Evolutionary conservation across 257 asterid genomes (phyloP).

Genomic region (Gentiana macrophylla): DNA sequence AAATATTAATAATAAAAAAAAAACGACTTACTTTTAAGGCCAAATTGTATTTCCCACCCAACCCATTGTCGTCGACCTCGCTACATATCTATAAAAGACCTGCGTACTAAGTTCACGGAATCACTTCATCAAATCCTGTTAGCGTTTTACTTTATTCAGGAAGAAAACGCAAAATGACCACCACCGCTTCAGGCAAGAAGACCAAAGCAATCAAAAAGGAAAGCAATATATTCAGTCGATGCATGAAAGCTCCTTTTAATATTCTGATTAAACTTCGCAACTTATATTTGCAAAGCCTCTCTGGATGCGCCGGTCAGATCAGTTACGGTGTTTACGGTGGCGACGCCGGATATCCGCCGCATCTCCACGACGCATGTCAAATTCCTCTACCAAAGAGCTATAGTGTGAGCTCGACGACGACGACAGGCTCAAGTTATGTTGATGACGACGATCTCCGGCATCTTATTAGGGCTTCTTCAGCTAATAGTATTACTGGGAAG

Average conservation of each 20-base stretch:
- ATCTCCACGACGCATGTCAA: no score
- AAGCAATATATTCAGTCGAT: constrained; percentile 1
- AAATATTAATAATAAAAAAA: no score
- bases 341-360: no score
- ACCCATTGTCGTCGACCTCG: no score
- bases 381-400: constrained; percentile 10
- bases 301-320: constrained; percentile 7
- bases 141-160: no score
- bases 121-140: no score
- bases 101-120: no score
- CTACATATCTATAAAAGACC: no score
- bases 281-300: constrained; percentile 1
- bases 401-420: constrained; percentile 4
- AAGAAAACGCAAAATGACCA: no score
- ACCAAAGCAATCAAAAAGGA: neutral
- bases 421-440: neutral
- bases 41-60: no score
- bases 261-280: constrained; percentile 1
- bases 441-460: constrained; percentile 10
- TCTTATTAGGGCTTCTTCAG: constrained; percentile 8
- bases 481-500: constrained; percentile 1
- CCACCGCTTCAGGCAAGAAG: no score
- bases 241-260: constrained; percentile 9
- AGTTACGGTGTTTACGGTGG: neutral
- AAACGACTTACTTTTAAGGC: no score